These are phyloP conservation scores for Chytridium lagenaria DNA, from an alignment of 371 early-diverging fungal genomes.

Conservation along the genomic window DNA sequence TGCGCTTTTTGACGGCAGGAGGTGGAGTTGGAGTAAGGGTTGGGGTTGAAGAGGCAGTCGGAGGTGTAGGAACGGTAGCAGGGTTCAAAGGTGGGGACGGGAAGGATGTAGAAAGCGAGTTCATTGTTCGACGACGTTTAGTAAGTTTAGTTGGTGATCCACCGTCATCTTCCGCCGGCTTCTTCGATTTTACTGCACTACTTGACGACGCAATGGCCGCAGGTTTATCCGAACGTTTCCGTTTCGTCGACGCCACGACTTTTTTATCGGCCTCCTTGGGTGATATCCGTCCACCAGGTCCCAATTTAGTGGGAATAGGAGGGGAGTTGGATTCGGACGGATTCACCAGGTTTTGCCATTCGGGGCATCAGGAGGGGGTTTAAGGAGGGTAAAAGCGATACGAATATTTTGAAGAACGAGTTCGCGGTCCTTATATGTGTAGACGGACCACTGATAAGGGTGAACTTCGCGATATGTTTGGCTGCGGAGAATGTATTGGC, in stretches of 20 bases:
- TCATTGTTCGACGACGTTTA: neutral
- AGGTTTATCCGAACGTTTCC: too few species aligned
- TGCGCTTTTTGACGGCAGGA: neutral
- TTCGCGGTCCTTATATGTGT: conserved; percentile 53
- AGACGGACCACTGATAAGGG: conserved; percentile 62
- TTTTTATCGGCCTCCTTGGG: neutral
- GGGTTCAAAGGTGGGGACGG: neutral
- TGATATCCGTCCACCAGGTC: neutral
- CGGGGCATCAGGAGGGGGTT: conserved; percentile 58
- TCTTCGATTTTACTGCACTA: neutral
- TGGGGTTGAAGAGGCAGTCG: neutral
- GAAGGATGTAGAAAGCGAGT: neutral
- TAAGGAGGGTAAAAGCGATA: conserved; percentile 58
- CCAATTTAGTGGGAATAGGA: neutral
- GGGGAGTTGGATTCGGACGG: conserved; percentile 41
- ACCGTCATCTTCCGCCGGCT: neutral
- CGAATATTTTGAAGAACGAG: conserved; percentile 55
- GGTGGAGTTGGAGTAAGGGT: neutral
- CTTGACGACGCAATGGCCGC: neutral
- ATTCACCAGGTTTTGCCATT: conserved; percentile 52
- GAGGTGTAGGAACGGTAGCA: neutral
- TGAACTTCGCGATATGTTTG: conserved; percentile 60
- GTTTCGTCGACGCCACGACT: too few species aligned
- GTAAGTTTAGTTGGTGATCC: neutral
- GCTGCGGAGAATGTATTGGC: conserved; percentile 39